These are phyloP conservation scores for Phytophthora citricola DNA, from an alignment of 352 stramenopile species.

Conservation along the genomic window DNA sequence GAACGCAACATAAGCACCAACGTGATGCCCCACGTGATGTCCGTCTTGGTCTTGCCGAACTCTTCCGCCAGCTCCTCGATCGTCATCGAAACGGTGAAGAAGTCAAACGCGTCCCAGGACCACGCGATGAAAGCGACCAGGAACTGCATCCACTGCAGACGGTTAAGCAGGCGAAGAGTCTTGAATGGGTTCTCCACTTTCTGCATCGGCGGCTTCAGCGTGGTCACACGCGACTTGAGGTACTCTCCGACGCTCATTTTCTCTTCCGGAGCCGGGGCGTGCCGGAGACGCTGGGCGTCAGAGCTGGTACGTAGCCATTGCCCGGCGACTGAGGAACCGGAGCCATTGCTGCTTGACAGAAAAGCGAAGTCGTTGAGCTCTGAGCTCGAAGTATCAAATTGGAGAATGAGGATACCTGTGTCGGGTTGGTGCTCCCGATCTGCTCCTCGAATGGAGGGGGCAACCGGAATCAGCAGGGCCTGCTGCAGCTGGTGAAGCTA, in stretches of 20 bases:
- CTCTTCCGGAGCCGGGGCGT: constrained; percentile 10
- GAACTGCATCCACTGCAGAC: constrained; percentile 47
- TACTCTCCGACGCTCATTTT: constrained; percentile 45
- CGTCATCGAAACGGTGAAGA: constrained; percentile 63
- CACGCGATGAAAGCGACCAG: constrained; percentile 45
- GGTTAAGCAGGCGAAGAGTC: constrained; percentile 32
- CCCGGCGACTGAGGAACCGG: constrained; percentile 23
- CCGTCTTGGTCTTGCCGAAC: constrained; percentile 45
- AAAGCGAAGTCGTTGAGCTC: constrained; percentile 6
- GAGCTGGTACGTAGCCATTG: constrained; percentile 33
- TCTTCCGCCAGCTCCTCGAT: constrained; percentile 51
- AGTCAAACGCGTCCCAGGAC: constrained; percentile 62
- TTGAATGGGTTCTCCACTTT: constrained; percentile 38
- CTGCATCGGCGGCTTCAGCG: constrained; percentile 47
- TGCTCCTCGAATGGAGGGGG: not conserved
- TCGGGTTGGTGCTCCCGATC: not conserved
- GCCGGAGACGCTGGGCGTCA: constrained; percentile 27
- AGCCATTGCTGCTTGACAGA: constrained; percentile 11
- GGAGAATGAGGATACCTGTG: constrained; percentile 20
- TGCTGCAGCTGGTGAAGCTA: constrained; percentile 13
- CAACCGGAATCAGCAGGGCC: not conserved
- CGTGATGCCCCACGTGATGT: constrained; percentile 67
- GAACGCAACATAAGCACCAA: constrained; percentile 60
- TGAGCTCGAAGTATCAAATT: constrained; percentile 27
- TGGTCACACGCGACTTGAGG: constrained; percentile 36